Base-by-base conservation (phyloP, 495 filamentous ascomycete species). In the Collariella sp. region DNA sequence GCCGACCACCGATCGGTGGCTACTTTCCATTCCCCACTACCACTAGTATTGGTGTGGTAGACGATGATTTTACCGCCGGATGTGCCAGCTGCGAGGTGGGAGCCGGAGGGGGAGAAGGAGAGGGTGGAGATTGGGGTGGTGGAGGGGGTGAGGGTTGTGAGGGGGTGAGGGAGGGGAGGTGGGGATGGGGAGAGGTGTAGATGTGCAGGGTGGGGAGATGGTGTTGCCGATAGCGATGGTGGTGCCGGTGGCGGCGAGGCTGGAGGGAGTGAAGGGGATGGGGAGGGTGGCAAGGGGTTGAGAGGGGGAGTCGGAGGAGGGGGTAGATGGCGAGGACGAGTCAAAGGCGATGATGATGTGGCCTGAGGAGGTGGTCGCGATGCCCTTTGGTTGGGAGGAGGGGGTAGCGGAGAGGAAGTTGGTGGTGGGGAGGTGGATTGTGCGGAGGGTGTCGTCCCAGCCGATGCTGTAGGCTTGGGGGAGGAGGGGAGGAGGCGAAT, bases 361-460 rank as follows among this genome's bases (percentile, higher is more conserved):
- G 10, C 72, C 66, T 39, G 67, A 63, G 6, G 71, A 55, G 1
- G 70, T 55, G 20, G 76, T 67, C 16, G 76, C 67, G 24, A 79
- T 67, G 20, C 74, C 77, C 61, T 75, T 75, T 11, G 79, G 79
- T 47, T 82, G 79, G 18, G 70, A 70, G 19, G 64, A 18, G 79
- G 3, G 73, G 62, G 15, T 64, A 70, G 49, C 75, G 75, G 15
- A 72, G 59, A 72, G 59, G 54, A 80, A 81, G 10, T 70, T 76
- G 45, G 73, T 75, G 24, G 70, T 69, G 16, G 73, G 66, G 44
- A 72, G 68, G 56, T 93, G 86, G 55, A 94, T 77, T 36, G 80
- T 83, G 53, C 91, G 86, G 35, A 96, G 79, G 5, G 88, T 91
- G 67, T 98, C 93, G 68, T 98, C 93, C 93, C 93, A 97, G 61